phyloP scores from a whole-genome alignment of 169 alveolate species.

The Babesia gibsoni region DNA sequence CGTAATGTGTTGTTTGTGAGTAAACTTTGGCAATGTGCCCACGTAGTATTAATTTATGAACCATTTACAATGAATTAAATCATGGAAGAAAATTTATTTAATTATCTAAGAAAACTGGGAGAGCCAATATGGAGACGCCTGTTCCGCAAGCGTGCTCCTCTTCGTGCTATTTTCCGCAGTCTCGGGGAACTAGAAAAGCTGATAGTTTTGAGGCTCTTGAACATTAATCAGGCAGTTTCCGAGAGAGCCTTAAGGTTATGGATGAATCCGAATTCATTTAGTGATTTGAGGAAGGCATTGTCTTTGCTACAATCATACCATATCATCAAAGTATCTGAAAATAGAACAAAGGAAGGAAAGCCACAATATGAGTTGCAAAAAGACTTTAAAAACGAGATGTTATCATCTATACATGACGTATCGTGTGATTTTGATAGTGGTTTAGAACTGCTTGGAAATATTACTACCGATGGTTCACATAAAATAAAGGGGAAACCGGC shows the following conservation, averaged over 20 bases:
- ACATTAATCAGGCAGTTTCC: conserved; percentile 78
- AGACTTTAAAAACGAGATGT: conserved; percentile 34
- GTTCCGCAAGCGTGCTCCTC: conserved; percentile 31
- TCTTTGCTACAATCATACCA: conserved; percentile 50
- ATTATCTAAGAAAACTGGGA: conserved; percentile 50
- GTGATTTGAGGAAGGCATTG: conserved; percentile 65
- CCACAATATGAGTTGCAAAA: conserved; percentile 59
- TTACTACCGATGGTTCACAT: background rate
- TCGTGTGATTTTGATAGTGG: conserved; percentile 17
- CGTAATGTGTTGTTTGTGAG: too few species aligned
- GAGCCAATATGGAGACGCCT: conserved; percentile 56
- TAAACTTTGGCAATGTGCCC: too few species aligned
- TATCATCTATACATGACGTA: conserved; percentile 12
- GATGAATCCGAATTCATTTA: conserved; percentile 70
- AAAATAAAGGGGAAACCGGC: background rate
- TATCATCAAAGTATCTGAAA: conserved; percentile 51
- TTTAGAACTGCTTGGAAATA: conserved; percentile 3
- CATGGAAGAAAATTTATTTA: conserved; percentile 49
- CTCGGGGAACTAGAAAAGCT: conserved; percentile 76
- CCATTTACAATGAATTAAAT: background rate
- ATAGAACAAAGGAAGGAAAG: conserved; percentile 51
- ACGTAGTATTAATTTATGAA: too few species aligned
- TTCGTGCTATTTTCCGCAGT: conserved; percentile 67
- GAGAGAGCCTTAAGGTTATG: conserved; percentile 82
- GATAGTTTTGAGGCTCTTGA: conserved; percentile 70